phyloP scores from a whole-genome alignment of 441 rosid species.

The Omphalea diandra region DNA sequence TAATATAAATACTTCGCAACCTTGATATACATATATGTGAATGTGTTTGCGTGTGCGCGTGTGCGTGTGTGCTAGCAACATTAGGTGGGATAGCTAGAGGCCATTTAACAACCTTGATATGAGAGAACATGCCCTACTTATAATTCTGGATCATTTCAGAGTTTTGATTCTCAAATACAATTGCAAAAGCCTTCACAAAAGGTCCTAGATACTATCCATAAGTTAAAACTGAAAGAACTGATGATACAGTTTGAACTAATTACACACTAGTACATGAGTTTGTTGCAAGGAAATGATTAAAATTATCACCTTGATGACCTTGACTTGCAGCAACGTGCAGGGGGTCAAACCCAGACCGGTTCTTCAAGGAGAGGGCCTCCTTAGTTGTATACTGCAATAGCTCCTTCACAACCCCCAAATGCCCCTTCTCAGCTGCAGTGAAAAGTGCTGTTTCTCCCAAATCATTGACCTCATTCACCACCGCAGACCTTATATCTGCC shows the following conservation, averaged over 20 bases:
- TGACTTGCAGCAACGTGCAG: conserved; percentile 80
- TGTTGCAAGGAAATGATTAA: not conserved
- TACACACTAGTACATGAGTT: not conserved
- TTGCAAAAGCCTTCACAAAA: not conserved
- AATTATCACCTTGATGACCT: conserved; percentile 68
- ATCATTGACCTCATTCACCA: conserved; percentile 85
- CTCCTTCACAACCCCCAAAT: conserved; percentile 73
- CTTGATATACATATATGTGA: no score
- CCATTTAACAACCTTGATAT: not conserved
- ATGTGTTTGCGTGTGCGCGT: no score
- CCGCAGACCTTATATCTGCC: conserved; percentile 60
- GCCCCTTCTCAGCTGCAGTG: conserved; percentile 80
- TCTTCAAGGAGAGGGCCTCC: conserved; percentile 62
- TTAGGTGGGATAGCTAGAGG: not conserved
- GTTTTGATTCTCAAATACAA: not conserved
- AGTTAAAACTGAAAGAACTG: not conserved
- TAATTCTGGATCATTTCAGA: not conserved
- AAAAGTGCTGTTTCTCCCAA: conserved; percentile 89
- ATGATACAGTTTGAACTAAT: not conserved
- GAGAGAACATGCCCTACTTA: not conserved
- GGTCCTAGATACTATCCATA: not conserved
- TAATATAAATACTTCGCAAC: no score
- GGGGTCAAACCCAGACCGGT: conserved; percentile 63
- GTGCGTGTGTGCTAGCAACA: no score
- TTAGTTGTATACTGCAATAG: conserved; percentile 53